Evolutionary conservation across 768 basidiomycete genomes (phyloP), one percentile per base, ranked within the genome.

Genomic region (Tylopilus sp.): DNA sequence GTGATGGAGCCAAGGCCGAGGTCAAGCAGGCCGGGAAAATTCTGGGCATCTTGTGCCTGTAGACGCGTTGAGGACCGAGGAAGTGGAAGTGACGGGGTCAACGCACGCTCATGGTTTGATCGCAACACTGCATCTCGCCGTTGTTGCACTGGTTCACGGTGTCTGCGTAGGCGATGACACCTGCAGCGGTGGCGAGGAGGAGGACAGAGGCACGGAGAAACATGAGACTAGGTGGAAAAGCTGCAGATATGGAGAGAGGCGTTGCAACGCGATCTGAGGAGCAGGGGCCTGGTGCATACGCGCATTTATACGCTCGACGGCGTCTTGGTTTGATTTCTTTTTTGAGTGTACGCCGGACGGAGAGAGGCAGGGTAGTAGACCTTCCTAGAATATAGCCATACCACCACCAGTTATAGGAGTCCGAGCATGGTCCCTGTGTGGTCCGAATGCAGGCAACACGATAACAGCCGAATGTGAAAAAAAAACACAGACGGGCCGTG

Each of bases 241-340:
- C 18, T 41, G 30, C 54, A n/a, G 28, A 18, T 38, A 31, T 12
- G 13, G 35, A 46, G 48, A 26, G 40, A 47, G 48, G 35, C 11
- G 40, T 26, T 30, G 25, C 44, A n/a, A n/a, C n/a, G 45, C 7
- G 30, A 47, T 18, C 17, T 55, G 48, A 25, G 45, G 48, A 38
- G 36, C 40, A 6, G 7, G 18, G 13, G 36, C 39, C 25, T n/a
- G 36, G 25, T 12, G 9, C 28, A 1, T 17, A 5, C 15, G 33
- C 15, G 31, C 23, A 21, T 35, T 57, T 64, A 64, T 62, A 61
- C 33, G 42, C 48, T 21, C 46, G 20, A 50, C 58, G 60, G 60
- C 57, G 58, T 63, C 30, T 57, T 60, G 20, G 10, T 28, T 36
- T 50, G 35, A 18, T 49, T 45, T 47, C 48, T 57, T 57, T 48